Evolutionary conservation across 164 flowering plant genomes (phyloP), one percentile per base, ranked within the genome.

Genomic region (Pachysandra terminalis): DNA sequence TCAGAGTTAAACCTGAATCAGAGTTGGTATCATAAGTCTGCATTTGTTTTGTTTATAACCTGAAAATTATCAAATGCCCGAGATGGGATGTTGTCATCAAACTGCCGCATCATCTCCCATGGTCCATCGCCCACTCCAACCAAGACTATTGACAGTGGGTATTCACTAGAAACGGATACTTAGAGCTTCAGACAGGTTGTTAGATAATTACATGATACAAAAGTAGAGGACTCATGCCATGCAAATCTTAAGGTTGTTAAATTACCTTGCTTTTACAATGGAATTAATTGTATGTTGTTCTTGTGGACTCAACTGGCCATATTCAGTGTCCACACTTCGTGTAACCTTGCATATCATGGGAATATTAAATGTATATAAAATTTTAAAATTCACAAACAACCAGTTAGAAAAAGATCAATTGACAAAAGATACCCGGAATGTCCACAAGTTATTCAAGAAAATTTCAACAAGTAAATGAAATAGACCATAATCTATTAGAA

Each of bases 51-150:
- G 25, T 37, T 41, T 28, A 56, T 14, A 28, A 85, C 89, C 83
- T 82, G 87, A 67, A 83, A 82, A 78, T 85, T 85, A 32, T 83
- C 87, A 55, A 83, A 85, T 26, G 73, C 78, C 14, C 86, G 74
- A 52, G 79, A 23, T 9, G 89, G 89, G 59, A 85, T 83, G 45
- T 83, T 83, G 65, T 85, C 84, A 70, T 83, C 87, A 64, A 81
- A 83, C 53, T 75, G 67, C 1, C 37, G 73, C 87, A 85, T 85
- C 79, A 74, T 79, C 59, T 82, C 88, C 88, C 88, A 82, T 0
- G 87, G 87, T 21, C 84, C 87, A 68, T 84, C 87, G 25, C 87
- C 88, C 45, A 83, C 86, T 2, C 89, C 89, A 53, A 85, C 85
- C 73, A 85, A 21, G 17, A 85, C 81, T 48, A 85, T 83, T 58